A percentile compares a stretch with the other conserved stretches of the same genome.
Conservation (phyloP, 2,329 filamentous ascomycete genomes). For the Raffaelea albimanens region DNA sequence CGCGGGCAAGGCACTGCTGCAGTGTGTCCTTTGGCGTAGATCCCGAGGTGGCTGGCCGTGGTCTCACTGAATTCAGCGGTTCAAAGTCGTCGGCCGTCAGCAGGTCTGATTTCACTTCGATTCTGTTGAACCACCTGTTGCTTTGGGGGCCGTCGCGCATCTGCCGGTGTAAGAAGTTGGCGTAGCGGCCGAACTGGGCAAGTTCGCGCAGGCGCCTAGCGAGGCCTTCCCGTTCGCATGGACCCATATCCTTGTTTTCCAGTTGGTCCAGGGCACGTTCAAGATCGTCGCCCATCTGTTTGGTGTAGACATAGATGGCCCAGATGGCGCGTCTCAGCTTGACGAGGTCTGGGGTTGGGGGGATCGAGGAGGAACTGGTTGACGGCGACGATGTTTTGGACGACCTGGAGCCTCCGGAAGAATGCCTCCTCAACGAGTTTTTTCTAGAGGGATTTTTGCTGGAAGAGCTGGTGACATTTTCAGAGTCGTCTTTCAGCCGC, state of each 20-base stretch:
- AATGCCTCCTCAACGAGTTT: too few species aligned
- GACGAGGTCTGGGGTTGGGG: too few species aligned
- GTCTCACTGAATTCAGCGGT: too few species aligned
- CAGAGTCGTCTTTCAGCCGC: too few species aligned
- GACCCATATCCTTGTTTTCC: not conserved
- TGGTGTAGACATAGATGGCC: not conserved
- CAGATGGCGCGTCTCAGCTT: not conserved
- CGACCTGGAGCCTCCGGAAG: too few species aligned
- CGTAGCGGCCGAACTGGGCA: slow-evolving; percentile 25
- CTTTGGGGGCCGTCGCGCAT: slow-evolving; percentile 11
- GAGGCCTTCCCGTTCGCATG: not conserved
- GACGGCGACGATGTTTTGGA: too few species aligned
- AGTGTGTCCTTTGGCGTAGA: not conserved
- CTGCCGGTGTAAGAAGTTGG: slow-evolving; percentile 21
- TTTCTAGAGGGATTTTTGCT: too few species aligned
- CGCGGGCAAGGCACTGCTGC: not conserved
- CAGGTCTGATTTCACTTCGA: not conserved
- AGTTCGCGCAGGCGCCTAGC: slow-evolving; percentile 22
- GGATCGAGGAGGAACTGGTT: not conserved
- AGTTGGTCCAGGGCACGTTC: not conserved
- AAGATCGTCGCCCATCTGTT: not conserved
- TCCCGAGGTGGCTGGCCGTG: too few species aligned
- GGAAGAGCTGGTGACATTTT: too few species aligned
- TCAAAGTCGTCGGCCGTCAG: not conserved
- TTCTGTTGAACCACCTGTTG: not conserved